Evolutionary conservation across 1,284 basidiomycete species (phyloP).

Genomic region (Singerocomus inundabilis): DNA sequence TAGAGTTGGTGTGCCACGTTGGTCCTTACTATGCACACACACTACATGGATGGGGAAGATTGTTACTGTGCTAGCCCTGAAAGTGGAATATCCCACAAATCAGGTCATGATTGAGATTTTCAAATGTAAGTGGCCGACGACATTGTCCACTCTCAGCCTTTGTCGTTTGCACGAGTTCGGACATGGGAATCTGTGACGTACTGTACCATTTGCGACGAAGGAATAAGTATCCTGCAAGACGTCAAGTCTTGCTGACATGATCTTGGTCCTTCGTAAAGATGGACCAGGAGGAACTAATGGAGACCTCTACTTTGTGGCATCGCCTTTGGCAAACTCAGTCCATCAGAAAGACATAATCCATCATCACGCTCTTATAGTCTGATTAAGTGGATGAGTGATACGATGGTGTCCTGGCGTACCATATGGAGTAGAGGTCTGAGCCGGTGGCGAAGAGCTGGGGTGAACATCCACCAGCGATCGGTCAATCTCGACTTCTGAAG

Average conservation of each 20-base stretch:
- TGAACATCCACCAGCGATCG: slow-evolving; percentile 14
- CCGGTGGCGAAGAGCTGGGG: slow-evolving; percentile 6
- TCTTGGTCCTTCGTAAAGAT: slow-evolving; percentile 31
- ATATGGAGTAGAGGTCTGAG: not conserved
- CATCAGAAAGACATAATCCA: not conserved
- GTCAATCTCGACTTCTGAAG: slow-evolving; percentile 26
- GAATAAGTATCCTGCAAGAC: slow-evolving; percentile 36
- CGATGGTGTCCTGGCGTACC: slow-evolving; percentile 7
- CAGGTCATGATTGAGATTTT: not conserved
- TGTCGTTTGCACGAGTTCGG: slow-evolving; percentile 40
- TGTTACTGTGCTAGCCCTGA: not conserved
- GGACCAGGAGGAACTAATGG: slow-evolving; percentile 10
- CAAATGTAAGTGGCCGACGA: not conserved
- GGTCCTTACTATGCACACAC: not conserved
- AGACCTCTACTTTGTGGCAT: slow-evolving; percentile 10
- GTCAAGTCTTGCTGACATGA: slow-evolving; percentile 34
- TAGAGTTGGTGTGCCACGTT: too few species aligned
- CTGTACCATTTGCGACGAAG: slow-evolving; percentile 30
- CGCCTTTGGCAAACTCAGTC: slow-evolving; percentile 2
- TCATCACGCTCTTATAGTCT: slow-evolving; percentile 1
- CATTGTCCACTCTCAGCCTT: not conserved
- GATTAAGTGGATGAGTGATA: not conserved
- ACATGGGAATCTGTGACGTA: slow-evolving; percentile 38
- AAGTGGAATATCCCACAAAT: not conserved
- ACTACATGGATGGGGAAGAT: not conserved